phyloP scores from a whole-genome alignment of 192 early-diverging fungal genomes.

The Umbelopsis sp. region DNA sequence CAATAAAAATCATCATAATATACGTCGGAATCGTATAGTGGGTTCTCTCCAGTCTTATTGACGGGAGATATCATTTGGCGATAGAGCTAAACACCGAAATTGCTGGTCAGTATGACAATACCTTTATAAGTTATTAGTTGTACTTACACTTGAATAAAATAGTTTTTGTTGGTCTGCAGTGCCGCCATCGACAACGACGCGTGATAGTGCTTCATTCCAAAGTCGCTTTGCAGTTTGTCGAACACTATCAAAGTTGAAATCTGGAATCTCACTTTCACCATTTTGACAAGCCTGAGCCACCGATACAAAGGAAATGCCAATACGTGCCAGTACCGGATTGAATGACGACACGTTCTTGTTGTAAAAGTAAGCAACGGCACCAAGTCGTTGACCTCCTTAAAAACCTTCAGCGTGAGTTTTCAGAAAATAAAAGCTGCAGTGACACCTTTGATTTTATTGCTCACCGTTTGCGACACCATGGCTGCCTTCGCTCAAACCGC shows the following conservation, averaged over 20 bases:
- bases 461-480: background rate
- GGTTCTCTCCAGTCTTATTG: conserved; percentile 39
- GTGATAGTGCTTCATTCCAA: conserved; percentile 13
- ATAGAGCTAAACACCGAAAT: conserved; percentile 27
- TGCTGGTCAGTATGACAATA: background rate
- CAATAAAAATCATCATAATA: conserved; percentile 38
- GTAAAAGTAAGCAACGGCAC: background rate
- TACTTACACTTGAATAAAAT: background rate
- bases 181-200: background rate
- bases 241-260: background rate
- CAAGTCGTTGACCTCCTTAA: background rate
- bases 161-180: conserved; percentile 1
- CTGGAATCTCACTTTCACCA: conserved; percentile 18
- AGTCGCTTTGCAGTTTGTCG: background rate
- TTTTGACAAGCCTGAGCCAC: conserved; percentile 30
- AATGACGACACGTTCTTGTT: background rate
- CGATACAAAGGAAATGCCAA: conserved; percentile 38
- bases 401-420: too few relatives aligned
- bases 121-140: background rate
- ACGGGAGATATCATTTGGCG: conserved; percentile 37
- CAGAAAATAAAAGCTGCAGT: too few relatives aligned
- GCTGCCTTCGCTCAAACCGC: background rate
- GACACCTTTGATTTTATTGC: too few relatives aligned
- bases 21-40: conserved; percentile 13
- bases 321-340: conserved; percentile 20